A percentile compares a stretch with the other conserved stretches of the same genome.
Evolutionary conservation across 768 basidiomycete genomes (phyloP).

Genomic region (Pleurotus djamor): DNA sequence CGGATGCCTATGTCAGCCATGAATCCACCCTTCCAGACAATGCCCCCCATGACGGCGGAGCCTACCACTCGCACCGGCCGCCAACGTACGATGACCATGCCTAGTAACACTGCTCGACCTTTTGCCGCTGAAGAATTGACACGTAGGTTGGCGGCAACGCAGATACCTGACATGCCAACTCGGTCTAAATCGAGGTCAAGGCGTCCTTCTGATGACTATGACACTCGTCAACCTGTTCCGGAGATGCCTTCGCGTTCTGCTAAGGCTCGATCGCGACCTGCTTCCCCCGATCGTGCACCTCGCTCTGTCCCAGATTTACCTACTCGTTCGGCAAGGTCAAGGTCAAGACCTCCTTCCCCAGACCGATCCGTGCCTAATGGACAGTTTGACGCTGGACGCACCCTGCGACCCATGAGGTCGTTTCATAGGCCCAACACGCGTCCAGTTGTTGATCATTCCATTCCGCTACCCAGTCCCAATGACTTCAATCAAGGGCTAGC

Average conservation of each 20-base stretch:
- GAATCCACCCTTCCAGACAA: conserved; percentile 2
- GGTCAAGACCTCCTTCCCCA: conserved; percentile 5
- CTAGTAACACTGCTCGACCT: conserved; percentile 29
- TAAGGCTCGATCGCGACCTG: not conserved
- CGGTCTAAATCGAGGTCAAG: conserved; percentile 4
- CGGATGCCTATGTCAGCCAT: conserved; percentile 4
- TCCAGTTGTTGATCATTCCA: conserved; percentile 25
- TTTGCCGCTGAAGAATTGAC: conserved; percentile 62
- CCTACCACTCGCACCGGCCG: conserved; percentile 33
- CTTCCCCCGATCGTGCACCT: not conserved
- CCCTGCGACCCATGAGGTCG: conserved; percentile 52
- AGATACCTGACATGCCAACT: conserved; percentile 25
- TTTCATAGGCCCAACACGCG: conserved; percentile 51
- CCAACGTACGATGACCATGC: conserved; percentile 42
- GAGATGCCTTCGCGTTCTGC: not conserved
- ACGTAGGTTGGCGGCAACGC: conserved; percentile 52
- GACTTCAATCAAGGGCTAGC: conserved; percentile 28
- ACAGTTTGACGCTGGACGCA: conserved; percentile 11
- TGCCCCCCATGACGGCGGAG: conserved; percentile 31
- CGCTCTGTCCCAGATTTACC: conserved; percentile 27
- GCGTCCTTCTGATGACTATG: not conserved
- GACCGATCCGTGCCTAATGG: not conserved
- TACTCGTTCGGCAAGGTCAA: conserved; percentile 8
- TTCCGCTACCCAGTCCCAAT: conserved; percentile 24
- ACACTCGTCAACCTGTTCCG: not conserved